Conservation (phyloP, 371 early-diverging fungal species). For the Zancudomyces culisetae region DNA sequence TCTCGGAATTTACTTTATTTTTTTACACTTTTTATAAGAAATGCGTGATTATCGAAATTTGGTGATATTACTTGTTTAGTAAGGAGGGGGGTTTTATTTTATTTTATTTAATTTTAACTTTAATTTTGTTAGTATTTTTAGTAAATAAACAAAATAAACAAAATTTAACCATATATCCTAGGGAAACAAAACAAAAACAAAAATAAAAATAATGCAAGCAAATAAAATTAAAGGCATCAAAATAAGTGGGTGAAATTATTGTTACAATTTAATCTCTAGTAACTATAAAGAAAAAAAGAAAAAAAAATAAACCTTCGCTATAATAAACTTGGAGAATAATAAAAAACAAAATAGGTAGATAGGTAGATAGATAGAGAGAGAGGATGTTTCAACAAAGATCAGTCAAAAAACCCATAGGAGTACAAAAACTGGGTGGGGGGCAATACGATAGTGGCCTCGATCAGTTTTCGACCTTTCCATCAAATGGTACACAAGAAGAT, state of each 20-base stretch:
- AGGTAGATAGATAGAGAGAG: not conserved
- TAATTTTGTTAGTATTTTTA: not conserved
- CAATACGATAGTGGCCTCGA: too few relatives aligned
- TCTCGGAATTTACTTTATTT: too few relatives aligned
- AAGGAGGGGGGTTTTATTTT: not conserved
- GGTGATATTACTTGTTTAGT: not conserved
- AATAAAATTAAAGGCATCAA: not conserved
- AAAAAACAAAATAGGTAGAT: not conserved
- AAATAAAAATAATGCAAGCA: not conserved
- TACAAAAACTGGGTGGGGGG: too few relatives aligned
- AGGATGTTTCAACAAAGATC: too few relatives aligned
- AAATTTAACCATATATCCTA: not conserved
- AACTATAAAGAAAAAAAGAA: too few relatives aligned
- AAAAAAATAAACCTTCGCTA: too few relatives aligned
- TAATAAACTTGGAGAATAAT: not conserved
- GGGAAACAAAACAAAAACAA: not conserved
- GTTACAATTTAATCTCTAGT: not conserved
- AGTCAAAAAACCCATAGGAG: too few relatives aligned
- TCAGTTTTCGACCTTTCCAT: too few relatives aligned
- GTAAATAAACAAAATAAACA: not conserved
- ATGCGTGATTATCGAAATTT: too few relatives aligned
- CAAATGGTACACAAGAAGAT: too few relatives aligned
- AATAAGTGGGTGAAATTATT: not conserved
- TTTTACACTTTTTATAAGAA: too few relatives aligned
- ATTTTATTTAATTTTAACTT: not conserved